These are phyloP conservation scores for Didymella lethalis DNA, from an alignment of 2,329 filamentous ascomycete species.

Conservation along the genomic window DNA sequence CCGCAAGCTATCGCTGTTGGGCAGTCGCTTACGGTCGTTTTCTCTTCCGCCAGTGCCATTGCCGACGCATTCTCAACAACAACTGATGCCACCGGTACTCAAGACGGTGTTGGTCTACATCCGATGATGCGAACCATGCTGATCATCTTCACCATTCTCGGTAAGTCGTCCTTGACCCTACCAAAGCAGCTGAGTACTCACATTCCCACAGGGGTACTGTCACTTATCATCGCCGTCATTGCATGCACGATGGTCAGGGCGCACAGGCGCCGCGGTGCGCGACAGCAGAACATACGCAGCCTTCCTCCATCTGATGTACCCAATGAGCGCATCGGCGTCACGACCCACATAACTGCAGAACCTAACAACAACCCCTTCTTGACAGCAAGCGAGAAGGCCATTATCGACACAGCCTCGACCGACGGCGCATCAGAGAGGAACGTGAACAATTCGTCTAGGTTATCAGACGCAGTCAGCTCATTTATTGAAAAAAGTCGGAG, in stretches of 20 bases:
- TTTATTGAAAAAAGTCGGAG: slow-evolving; percentile 16
- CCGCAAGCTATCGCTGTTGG: slow-evolving; percentile 3
- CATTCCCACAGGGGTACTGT: background rate
- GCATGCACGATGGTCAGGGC: slow-evolving; percentile 9
- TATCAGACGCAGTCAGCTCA: slow-evolving; percentile 14
- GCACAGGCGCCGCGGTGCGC: background rate
- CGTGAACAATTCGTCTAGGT: background rate
- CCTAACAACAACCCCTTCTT: slow-evolving; percentile 17
- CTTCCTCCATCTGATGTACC: background rate
- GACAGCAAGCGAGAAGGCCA: slow-evolving; percentile 17
- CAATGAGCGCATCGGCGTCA: background rate
- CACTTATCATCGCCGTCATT: slow-evolving; percentile 6
- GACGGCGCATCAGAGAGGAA: background rate
- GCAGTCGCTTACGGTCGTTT: background rate
- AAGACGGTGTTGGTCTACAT: slow-evolving; percentile 4
- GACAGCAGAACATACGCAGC: background rate
- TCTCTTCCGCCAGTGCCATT: background rate
- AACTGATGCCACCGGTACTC: background rate
- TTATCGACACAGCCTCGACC: slow-evolving; percentile 2
- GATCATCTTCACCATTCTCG: slow-evolving; percentile 12
- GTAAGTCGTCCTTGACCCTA: background rate
- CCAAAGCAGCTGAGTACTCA: background rate
- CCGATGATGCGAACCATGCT: slow-evolving; percentile 10
- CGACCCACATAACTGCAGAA: slow-evolving; percentile 4
- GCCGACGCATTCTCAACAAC: background rate